phyloP scores from a whole-genome alignment of 352 stramenopile species.

The Globisporangium emineosum region DNA sequence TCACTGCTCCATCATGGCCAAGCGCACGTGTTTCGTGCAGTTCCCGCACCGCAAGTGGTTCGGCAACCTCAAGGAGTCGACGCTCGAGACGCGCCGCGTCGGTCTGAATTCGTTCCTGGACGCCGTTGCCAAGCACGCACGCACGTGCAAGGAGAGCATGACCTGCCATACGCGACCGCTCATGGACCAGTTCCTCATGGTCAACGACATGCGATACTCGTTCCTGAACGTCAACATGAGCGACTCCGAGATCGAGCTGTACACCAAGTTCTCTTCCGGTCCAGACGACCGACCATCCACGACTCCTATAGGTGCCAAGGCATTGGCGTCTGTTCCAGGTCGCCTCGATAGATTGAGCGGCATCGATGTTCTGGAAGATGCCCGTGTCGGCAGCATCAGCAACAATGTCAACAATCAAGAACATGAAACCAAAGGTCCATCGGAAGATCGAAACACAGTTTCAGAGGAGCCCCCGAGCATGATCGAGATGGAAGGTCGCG shows the following conservation, averaged over 20 bases:
- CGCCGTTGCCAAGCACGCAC: constrained; percentile 69
- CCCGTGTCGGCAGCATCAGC: constrained; percentile 21
- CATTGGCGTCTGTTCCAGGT: constrained; percentile 27
- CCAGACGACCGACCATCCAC: constrained; percentile 25
- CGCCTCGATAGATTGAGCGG: constrained; percentile 35
- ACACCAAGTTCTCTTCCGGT: constrained; percentile 31
- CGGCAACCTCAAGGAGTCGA: constrained; percentile 65
- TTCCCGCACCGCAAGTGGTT: constrained; percentile 79
- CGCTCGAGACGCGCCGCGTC: constrained; percentile 68
- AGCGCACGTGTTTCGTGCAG: constrained; percentile 77
- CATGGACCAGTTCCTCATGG: constrained; percentile 88
- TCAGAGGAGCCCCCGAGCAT: constrained; percentile 6
- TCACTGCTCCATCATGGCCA: constrained; percentile 76
- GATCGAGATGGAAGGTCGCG: constrained; percentile 27
- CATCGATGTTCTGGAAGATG: constrained; percentile 34
- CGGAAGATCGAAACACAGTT: constrained; percentile 15
- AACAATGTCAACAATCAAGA: constrained; percentile 18
- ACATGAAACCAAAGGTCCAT: constrained; percentile 12
- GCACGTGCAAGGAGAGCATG: constrained; percentile 65
- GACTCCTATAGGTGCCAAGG: constrained; percentile 22
- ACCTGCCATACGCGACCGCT: constrained; percentile 69
- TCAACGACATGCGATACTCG: constrained; percentile 88
- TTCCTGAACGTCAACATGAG: constrained; percentile 85
- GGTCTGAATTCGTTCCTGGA: constrained; percentile 79
- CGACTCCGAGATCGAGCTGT: constrained; percentile 42